Evolutionary conservation across 2,329 filamentous ascomycete species (phyloP).

Genomic region (Sphaerulina populicola): DNA sequence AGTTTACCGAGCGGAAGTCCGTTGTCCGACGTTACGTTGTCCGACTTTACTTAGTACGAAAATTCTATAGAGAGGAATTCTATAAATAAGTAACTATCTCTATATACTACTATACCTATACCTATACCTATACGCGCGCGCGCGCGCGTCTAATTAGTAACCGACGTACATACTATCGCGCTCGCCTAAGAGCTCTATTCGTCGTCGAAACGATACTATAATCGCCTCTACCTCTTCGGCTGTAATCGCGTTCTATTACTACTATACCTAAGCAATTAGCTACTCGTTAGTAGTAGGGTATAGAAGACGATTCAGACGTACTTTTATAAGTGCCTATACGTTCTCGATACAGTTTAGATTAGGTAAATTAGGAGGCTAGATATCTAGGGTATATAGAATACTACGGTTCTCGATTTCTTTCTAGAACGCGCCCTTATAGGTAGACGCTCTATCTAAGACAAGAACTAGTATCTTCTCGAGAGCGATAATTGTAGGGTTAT

Average conservation of each 20-base stretch:
- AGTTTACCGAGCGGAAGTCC: background rate
- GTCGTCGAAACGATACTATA: background rate
- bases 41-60: background rate
- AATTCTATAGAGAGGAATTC: background rate
- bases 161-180: background rate
- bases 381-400: background rate
- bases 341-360: background rate
- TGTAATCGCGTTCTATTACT: background rate
- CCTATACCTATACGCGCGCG: too few relatives aligned
- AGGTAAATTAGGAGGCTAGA: background rate
- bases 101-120: too few relatives aligned
- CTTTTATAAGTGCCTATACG: background rate
- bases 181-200: background rate
- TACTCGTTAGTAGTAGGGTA: background rate
- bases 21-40: too few relatives aligned
- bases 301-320: background rate
- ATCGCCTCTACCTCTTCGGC: background rate
- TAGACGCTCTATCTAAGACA: background rate
- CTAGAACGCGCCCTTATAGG: background rate
- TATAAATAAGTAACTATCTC: background rate
- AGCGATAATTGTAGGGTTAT: background rate
- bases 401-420: background rate
- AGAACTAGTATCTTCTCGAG: background rate
- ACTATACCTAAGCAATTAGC: background rate
- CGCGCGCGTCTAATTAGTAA: background rate